Percentiles rank a stretch among this genome's conserved stretches.
Evolutionary conservation across 1,284 basidiomycete species (phyloP).

Genomic region (Rhodotorula sp.): DNA sequence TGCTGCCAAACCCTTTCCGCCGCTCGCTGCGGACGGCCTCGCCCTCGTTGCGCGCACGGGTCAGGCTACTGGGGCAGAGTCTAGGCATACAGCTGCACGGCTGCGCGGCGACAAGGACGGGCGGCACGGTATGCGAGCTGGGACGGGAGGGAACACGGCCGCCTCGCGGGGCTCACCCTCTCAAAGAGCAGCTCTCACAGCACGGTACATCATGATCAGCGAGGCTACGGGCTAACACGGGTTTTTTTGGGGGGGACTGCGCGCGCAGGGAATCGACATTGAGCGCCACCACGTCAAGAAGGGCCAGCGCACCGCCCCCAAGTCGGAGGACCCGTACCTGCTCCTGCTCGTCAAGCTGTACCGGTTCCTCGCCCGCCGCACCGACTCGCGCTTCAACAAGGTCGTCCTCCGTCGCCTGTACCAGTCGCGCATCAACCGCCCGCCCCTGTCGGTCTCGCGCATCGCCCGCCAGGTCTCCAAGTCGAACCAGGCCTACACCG

Average conservation of each 20-base stretch:
- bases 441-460: constrained; percentile 89
- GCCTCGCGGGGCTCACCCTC: neutral
- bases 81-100: no score
- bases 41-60: neutral
- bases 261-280: constrained; percentile 89
- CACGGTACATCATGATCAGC: no score
- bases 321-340: constrained; percentile 98
- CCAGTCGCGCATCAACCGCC: constrained; percentile 96
- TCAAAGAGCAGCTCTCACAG: no score
- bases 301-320: constrained; percentile 88
- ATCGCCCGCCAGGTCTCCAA: constrained; percentile 66
- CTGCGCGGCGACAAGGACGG: no score
- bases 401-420: constrained; percentile 94
- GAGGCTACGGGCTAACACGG: no score
- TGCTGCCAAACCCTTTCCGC: neutral
- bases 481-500: constrained; percentile 64
- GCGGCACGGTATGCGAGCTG: no score
- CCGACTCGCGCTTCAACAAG: constrained; percentile 97
- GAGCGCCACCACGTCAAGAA: constrained; percentile 96
- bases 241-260: no score
- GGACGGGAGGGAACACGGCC: neutral
- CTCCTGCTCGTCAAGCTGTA: constrained; percentile 98
- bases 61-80: no score
- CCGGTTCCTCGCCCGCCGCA: constrained; percentile 97
- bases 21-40: neutral